Evolutionary conservation across 2,329 filamentous ascomycete genomes (phyloP), one percentile per base, ranked within the genome.

Genomic region (Claviceps arundinis): DNA sequence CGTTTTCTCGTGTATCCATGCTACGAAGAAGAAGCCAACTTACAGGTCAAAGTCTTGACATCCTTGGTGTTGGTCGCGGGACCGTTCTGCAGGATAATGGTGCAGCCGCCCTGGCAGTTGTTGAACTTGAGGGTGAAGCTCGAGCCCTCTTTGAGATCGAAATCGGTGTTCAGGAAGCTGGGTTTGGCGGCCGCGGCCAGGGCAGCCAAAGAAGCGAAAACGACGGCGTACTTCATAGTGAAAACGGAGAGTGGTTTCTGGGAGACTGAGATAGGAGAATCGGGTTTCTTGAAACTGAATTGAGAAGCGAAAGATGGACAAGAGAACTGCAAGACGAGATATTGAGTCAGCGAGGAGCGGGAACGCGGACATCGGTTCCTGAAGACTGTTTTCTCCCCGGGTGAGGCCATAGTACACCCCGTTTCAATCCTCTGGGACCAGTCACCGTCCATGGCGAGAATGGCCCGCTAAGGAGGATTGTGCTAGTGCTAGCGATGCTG

Each of bases 191-290:
- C 37, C 52, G 53, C 63, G 50, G 58, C 53, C 55, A 56, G 56
- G 54, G 59, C 64, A 44, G 66, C 48, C 57, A 63, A 57, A 55
- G 62, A 58, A 50, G 66, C 43, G 51, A 61, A 54, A 58, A 58
- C 61, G 57, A 63, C 34, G 50, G 65, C 62, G 59, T 61, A 65
- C 65, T 68, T 67, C 67, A 70, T 70, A 54, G 59, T 66, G 64
- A 38, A 17, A 30, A 9, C 9, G 8, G 8, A 8, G 8, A 30
- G 30, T 30, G 30, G 30, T 30, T 30, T 30, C 30, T 30, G 8
- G 2, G 9, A 30, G n/a, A n/a, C n/a, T n/a, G n/a, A n/a, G n/a
- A n/a, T 30, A 11, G 30, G 8, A 11, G 30, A 30, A 11, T 30
- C 30, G 30, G 9, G 30, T 30, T 30, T 9, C 30, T 30, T 30